phyloP scores from a whole-genome alignment of 345 rosid genomes.

The Citrus maxima region DNA sequence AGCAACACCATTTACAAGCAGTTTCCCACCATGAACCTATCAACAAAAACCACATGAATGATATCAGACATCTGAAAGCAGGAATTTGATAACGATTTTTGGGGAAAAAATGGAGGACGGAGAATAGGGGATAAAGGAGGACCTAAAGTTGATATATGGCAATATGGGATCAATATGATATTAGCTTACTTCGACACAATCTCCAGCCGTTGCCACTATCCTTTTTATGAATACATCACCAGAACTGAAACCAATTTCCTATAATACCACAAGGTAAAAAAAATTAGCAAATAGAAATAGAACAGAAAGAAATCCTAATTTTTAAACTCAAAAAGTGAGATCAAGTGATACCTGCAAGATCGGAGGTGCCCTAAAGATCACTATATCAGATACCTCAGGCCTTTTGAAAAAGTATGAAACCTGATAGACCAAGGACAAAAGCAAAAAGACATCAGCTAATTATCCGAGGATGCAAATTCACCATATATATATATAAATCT shows the following conservation, averaged over 20 bases:
- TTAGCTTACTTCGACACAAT: slow-evolving; percentile 73
- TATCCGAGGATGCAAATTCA: not conserved
- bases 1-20: slow-evolving; percentile 60
- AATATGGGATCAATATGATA: slow-evolving; percentile 17
- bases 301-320: not conserved
- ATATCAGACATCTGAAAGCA: not conserved
- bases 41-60: slow-evolving; percentile 8
- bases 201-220: slow-evolving; percentile 89
- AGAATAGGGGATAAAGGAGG: slow-evolving; percentile 9
- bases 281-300: slow-evolving; percentile 1
- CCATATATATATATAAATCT: not conserved
- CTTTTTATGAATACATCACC: slow-evolving; percentile 83
- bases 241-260: slow-evolving; percentile 67
- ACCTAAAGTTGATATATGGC: not conserved
- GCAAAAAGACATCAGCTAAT: not conserved
- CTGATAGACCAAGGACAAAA: slow-evolving; percentile 28
- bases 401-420: slow-evolving; percentile 77
- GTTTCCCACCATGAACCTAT: slow-evolving; percentile 69
- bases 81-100: not conserved
- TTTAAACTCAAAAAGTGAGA: not conserved
- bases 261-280: slow-evolving; percentile 14
- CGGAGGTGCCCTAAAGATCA: slow-evolving; percentile 87
- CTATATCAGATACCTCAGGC: slow-evolving; percentile 85
- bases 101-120: not conserved
- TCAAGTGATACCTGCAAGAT: slow-evolving; percentile 46